A percentile compares a stretch with the other conserved stretches of the same genome.
Conservation (phyloP, 257 asterid genomes). For the Nicotiana otophora region DNA sequence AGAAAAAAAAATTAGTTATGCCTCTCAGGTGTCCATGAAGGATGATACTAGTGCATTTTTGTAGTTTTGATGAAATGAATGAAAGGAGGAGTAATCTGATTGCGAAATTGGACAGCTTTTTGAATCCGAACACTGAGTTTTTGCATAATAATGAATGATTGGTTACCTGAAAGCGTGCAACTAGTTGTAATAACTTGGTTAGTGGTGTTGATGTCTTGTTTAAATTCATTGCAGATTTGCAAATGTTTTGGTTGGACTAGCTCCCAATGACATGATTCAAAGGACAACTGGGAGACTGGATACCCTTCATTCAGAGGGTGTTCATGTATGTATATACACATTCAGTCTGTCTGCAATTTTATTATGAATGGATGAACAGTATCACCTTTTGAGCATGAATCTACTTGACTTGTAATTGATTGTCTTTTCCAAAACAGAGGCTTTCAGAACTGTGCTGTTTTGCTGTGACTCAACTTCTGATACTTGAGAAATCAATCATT, state of each 20-base stretch:
- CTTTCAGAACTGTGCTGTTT: conserved; percentile 93
- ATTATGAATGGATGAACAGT: neutral
- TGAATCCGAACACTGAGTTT: neutral
- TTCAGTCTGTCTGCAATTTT: neutral
- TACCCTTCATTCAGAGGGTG: conserved; percentile 91
- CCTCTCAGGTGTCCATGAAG: neutral
- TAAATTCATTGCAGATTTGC: conserved; percentile 52
- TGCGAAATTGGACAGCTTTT: neutral
- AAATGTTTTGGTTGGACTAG: conserved; percentile 70
- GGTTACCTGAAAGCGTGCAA: neutral
- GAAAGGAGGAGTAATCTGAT: neutral
- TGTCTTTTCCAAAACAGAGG: conserved; percentile 44
- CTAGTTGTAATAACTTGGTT: neutral
- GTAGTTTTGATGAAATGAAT: neutral
- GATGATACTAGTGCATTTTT: neutral
- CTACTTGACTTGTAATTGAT: conserved; percentile 14
- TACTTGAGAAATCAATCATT: conserved; percentile 69
- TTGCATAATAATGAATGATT: neutral
- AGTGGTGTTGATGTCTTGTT: neutral
- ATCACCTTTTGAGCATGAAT: neutral
- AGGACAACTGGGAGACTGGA: conserved; percentile 83
- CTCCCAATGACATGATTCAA: conserved; percentile 65
- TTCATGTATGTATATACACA: conserved; percentile 57
- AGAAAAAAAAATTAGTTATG: neutral
- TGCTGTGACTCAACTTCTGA: conserved; percentile 70